Conservation (phyloP, 495 filamentous ascomycete species). For the Penicillium manginii region DNA sequence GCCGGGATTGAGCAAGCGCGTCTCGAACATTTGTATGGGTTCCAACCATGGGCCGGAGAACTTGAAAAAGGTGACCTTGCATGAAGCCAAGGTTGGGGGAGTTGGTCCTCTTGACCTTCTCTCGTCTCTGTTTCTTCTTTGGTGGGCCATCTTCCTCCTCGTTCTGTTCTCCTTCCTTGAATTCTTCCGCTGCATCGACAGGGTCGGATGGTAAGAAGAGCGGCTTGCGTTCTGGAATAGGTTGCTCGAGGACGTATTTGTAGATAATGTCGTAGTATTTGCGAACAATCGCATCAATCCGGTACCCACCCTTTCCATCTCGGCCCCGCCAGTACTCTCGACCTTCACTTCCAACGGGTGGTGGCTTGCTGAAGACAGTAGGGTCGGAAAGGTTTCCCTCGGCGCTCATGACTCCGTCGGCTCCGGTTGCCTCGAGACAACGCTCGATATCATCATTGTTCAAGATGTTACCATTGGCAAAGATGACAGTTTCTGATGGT, state of each 20-base stretch:
- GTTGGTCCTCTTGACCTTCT: conserved; percentile 49
- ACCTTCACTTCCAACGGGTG: conserved; percentile 62
- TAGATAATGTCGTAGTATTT: conserved; percentile 91
- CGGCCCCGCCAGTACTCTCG: conserved; percentile 83
- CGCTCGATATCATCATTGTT: conserved; percentile 76
- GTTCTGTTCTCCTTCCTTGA: conserved; percentile 37
- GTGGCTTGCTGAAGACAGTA: conserved; percentile 75
- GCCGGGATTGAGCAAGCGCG: conserved; percentile 66
- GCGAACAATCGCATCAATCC: conserved; percentile 84
- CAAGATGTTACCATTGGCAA: conserved; percentile 95
- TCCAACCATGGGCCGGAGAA: conserved; percentile 79
- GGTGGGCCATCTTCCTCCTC: conserved; percentile 47
- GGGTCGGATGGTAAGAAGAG: conserved; percentile 75
- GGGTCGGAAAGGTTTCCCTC: conserved; percentile 94
- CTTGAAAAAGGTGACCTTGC: conserved; percentile 91
- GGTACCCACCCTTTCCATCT: conserved; percentile 82
- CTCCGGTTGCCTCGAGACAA: conserved; percentile 84
- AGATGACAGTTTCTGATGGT: conserved; percentile 85
- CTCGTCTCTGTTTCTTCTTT: conserved; percentile 66
- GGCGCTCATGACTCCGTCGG: conserved; percentile 92
- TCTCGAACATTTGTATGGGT: conserved; percentile 81
- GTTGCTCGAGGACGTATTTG: conserved; percentile 65
- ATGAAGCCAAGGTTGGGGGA: conserved; percentile 81
- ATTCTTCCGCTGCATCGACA: conserved; percentile 41
- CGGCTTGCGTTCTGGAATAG: conserved; percentile 65